phyloP scores from a whole-genome alignment of 2,329 filamentous ascomycete species.

The Xenosphaeropsis pyriputrescens region DNA sequence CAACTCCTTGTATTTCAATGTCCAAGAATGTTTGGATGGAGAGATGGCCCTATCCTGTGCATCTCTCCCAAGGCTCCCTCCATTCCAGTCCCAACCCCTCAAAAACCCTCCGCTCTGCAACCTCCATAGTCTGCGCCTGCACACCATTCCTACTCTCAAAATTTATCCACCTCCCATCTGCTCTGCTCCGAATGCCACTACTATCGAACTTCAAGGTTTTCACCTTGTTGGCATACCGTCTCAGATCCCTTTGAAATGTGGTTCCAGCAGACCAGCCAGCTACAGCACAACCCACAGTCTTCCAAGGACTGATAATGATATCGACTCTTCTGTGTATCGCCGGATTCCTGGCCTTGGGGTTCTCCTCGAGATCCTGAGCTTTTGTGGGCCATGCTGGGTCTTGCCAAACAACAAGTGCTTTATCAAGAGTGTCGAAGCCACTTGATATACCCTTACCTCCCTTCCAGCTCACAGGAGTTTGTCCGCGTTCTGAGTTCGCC shows the following conservation, averaged over 20 bases:
- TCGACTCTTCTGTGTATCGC: conserved; percentile 77
- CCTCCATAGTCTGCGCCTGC: conserved; percentile 34
- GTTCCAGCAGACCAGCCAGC: conserved; percentile 80
- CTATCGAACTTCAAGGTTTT: conserved; percentile 79
- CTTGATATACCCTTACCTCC: conserved; percentile 25
- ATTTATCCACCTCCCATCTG: conserved; percentile 56
- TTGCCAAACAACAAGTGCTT: conserved; percentile 88
- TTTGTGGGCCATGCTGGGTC: conserved; percentile 36
- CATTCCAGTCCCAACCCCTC: conserved; percentile 57
- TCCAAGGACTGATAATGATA: conserved; percentile 83
- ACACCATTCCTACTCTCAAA: conserved; percentile 43
- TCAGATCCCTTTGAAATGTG: conserved; percentile 77
- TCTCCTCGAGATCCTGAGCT: conserved; percentile 14
- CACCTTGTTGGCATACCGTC: conserved; percentile 61
- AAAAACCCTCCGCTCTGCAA: conserved; percentile 72
- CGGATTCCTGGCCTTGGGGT: conserved; percentile 36
- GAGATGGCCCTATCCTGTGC: conserved; percentile 10
- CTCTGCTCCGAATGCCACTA: conserved; percentile 61
- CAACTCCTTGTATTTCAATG: too few relatives aligned
- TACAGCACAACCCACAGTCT: conserved; percentile 75
- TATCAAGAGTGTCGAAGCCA: conserved; percentile 82
- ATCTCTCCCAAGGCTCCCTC: conserved; percentile 51
- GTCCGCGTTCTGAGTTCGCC: conserved; percentile 57
- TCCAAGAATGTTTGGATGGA: too few relatives aligned
- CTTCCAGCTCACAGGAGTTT: conserved; percentile 40